phyloP scores from a whole-genome alignment of 2,329 filamentous ascomycete genomes.

The Aspergillus flavus region DNA sequence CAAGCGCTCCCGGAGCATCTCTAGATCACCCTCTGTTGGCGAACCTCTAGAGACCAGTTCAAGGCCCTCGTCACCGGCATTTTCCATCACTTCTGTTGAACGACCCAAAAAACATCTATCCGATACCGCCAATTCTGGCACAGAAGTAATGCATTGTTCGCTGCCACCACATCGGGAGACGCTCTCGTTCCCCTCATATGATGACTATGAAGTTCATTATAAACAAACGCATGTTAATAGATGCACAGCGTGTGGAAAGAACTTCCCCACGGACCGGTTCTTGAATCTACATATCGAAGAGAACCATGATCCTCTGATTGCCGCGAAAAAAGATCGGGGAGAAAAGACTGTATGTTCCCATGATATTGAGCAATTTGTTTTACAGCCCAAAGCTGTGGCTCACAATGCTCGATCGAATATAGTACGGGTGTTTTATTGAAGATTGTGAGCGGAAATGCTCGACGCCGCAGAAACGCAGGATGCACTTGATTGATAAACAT shows the following conservation, averaged over 20 bases:
- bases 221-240: slow-evolving; percentile 77
- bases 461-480: slow-evolving; percentile 78
- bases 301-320: slow-evolving; percentile 80
- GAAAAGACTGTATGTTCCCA: slow-evolving; percentile 74
- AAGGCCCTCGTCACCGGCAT: slow-evolving; percentile 33
- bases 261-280: slow-evolving; percentile 83
- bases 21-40: slow-evolving; percentile 46
- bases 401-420: slow-evolving; percentile 35
- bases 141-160: slow-evolving; percentile 71
- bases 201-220: slow-evolving; percentile 88
- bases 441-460: slow-evolving; percentile 82
- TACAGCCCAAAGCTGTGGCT: not conserved
- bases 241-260: slow-evolving; percentile 80
- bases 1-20: slow-evolving; percentile 28
- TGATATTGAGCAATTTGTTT: not conserved
- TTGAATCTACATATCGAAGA: slow-evolving; percentile 86
- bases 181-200: slow-evolving; percentile 71
- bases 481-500: slow-evolving; percentile 94
- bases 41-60: slow-evolving; percentile 23
- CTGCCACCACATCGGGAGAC: slow-evolving; percentile 76
- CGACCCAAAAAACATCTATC: slow-evolving; percentile 63
- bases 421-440: slow-evolving; percentile 90
- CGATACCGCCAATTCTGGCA: slow-evolving; percentile 44
- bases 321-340: slow-evolving; percentile 72
- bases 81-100: slow-evolving; percentile 21